Percentiles rank a stretch among this genome's conserved stretches.
phyloP scores from a whole-genome alignment of 768 basidiomycete species.

The Calocera viscosa region DNA sequence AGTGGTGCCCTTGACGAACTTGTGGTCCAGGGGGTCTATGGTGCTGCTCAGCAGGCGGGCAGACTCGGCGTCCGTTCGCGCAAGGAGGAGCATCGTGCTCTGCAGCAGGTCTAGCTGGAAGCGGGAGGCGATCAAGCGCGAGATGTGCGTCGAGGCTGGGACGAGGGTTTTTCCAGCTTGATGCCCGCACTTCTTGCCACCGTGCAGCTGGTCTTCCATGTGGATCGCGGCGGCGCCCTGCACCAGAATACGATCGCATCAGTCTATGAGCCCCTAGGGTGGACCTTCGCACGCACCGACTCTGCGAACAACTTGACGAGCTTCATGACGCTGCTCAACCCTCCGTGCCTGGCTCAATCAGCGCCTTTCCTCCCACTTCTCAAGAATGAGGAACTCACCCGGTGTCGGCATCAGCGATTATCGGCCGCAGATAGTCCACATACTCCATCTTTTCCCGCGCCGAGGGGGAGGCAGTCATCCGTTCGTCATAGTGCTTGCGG shows the following conservation, averaged over 20 bases:
- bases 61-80: slow-evolving; percentile 84
- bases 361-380: background rate
- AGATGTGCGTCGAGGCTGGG: slow-evolving; percentile 74
- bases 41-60: slow-evolving; percentile 74
- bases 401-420: slow-evolving; percentile 90
- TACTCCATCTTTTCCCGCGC: slow-evolving; percentile 59
- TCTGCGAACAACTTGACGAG: slow-evolving; percentile 90
- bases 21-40: slow-evolving; percentile 69
- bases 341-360: slow-evolving; percentile 56
- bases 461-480: slow-evolving; percentile 51
- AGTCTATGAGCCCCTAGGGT: too few species aligned
- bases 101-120: slow-evolving; percentile 87
- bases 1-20: slow-evolving; percentile 32
- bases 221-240: slow-evolving; percentile 83
- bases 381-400: slow-evolving; percentile 40
- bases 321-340: slow-evolving; percentile 89
- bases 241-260: too few species aligned
- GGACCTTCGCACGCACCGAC: slow-evolving; percentile 50
- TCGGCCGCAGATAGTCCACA: slow-evolving; percentile 79
- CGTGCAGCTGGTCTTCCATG: slow-evolving; percentile 86
- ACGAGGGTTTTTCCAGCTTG: slow-evolving; percentile 87
- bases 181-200: slow-evolving; percentile 92
- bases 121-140: slow-evolving; percentile 69
- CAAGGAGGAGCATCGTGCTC: slow-evolving; percentile 77
- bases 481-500: slow-evolving; percentile 83